Percentiles rank a stretch among this genome's conserved stretches.
Conservation (phyloP, 1,139 yeast genomes). For the Zhuliangozyma parablackwelliae region DNA sequence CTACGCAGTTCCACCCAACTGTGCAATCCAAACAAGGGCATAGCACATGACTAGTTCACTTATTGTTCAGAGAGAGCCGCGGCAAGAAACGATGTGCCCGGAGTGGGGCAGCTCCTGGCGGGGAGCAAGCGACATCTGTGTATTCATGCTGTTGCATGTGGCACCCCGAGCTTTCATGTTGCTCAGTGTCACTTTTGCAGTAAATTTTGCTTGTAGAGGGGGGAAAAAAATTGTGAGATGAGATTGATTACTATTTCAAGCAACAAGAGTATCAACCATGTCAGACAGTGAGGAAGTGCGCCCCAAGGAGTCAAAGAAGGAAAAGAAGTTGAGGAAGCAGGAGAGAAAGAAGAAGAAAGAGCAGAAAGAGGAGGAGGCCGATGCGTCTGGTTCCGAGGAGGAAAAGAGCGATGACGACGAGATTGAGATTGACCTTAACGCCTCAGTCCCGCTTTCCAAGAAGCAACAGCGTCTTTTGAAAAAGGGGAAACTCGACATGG, state of each 20-base stretch:
- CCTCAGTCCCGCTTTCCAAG: slow-evolving; percentile 81
- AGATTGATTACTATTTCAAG: not conserved
- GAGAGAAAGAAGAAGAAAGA: slow-evolving; percentile 11
- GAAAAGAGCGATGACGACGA: slow-evolving; percentile 38
- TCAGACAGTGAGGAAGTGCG: not conserved
- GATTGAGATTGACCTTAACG: slow-evolving; percentile 74
- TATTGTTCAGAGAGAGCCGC: too few species aligned
- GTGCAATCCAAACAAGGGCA: too few species aligned
- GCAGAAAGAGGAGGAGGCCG: slow-evolving; percentile 7
- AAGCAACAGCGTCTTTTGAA: slow-evolving; percentile 86
- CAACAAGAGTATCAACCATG: not conserved
- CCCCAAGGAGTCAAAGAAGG: slow-evolving; percentile 12
- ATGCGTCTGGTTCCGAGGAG: slow-evolving; percentile 13
- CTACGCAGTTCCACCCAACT: too few species aligned
- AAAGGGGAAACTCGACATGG: slow-evolving; percentile 66
- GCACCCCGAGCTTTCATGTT: too few species aligned
- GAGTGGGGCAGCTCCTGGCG: too few species aligned
- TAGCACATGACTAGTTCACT: too few species aligned
- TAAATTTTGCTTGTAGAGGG: not conserved
- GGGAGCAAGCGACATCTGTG: too few species aligned
- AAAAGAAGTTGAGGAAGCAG: slow-evolving; percentile 15
- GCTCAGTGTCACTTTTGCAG: too few species aligned
- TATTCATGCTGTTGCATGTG: too few species aligned
- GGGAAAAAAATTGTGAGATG: not conserved
- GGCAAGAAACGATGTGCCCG: too few species aligned